A percentile compares a stretch with the other conserved stretches of the same genome.
Evolutionary conservation across 208 protist species (phyloP).

Genomic region (Naegleria lovaniensis): DNA sequence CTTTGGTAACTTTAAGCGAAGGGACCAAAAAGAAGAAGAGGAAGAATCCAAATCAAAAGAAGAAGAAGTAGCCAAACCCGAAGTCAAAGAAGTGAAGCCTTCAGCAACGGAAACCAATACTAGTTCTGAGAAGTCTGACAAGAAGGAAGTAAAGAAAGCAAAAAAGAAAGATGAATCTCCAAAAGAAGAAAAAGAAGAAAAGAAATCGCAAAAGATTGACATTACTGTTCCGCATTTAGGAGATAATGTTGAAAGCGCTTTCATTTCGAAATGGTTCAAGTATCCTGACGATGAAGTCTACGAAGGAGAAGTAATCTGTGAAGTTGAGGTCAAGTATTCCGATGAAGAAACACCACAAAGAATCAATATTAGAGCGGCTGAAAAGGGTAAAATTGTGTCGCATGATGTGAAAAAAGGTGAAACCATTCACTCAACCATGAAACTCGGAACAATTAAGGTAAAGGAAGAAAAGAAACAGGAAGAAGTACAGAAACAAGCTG

Average conservation of each 20-base stretch:
- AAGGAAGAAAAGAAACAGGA: neutral
- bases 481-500: neutral
- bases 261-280: neutral
- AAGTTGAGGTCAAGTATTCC: neutral
- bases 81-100: neutral
- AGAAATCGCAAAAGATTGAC: neutral
- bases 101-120: neutral
- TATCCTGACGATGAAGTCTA: neutral
- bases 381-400: neutral
- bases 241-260: neutral
- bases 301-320: neutral
- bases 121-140: neutral
- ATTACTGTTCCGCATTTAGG: neutral
- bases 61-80: neutral
- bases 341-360: neutral
- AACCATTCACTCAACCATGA: neutral
- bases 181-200: neutral
- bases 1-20: neutral
- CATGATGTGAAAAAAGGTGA: neutral
- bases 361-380: neutral
- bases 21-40: neutral
- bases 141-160: neutral
- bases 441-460: neutral
- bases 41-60: neutral
- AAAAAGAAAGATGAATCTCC: neutral